These are phyloP conservation scores for Elymus sibiricus DNA, from an alignment of 176 grass and related monocot genomes.

Conservation along the genomic window DNA sequence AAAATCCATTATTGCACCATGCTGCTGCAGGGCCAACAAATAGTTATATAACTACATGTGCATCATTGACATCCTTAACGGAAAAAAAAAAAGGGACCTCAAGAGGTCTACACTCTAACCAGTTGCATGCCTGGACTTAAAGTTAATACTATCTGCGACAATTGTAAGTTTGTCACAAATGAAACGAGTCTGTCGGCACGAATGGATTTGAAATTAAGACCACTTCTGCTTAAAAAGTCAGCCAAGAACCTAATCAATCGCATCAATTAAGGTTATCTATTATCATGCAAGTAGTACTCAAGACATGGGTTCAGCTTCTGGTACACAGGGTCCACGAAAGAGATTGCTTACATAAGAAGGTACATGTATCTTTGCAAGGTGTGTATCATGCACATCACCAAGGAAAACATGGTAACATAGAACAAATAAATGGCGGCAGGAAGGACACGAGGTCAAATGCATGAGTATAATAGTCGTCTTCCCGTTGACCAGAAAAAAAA, in stretches of 20 bases:
- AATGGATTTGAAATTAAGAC: neutral
- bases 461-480: neutral
- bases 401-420: slow-evolving; percentile 7
- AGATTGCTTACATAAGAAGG: slow-evolving; percentile 4
- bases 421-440: neutral
- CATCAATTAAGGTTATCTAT: neutral
- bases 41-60: slow-evolving; percentile 17
- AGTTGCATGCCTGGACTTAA: neutral
- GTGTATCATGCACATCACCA: neutral
- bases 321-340: neutral
- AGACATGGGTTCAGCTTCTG: slow-evolving; percentile 5
- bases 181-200: neutral
- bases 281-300: neutral
- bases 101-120: neutral
- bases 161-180: too few relatives aligned
- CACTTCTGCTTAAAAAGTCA: neutral
- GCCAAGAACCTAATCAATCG: neutral
- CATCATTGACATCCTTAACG: neutral
- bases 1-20: slow-evolving; percentile 43
- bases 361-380: neutral
- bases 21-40: slow-evolving; percentile 46
- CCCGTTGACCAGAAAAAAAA: neutral
- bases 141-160: neutral
- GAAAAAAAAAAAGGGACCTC: slow-evolving; percentile 25
- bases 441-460: neutral